These are phyloP conservation scores for Lactarius deliciosus DNA, from an alignment of 768 basidiomycete species.

Conservation along the genomic window DNA sequence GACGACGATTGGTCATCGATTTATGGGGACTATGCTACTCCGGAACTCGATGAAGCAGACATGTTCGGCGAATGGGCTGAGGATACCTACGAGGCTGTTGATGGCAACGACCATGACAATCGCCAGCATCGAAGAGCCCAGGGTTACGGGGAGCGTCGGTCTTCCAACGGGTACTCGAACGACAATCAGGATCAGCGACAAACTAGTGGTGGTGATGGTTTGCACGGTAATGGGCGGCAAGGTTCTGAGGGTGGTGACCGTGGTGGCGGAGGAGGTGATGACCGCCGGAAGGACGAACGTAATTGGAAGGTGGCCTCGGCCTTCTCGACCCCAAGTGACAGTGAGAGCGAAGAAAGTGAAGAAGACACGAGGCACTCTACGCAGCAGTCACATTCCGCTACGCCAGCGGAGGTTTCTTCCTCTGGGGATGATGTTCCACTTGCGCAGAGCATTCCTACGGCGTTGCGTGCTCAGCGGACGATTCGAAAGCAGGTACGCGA, in stretches of 20 bases:
- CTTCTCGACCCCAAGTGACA: constrained; percentile 37
- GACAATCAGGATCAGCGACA: constrained; percentile 31
- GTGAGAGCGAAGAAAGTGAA: constrained; percentile 44
- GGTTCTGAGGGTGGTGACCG: constrained; percentile 26
- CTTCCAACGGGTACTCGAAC: constrained; percentile 20
- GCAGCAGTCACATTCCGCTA: constrained; percentile 6
- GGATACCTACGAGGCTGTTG: constrained; percentile 12
- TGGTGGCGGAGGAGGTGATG: constrained; percentile 39
- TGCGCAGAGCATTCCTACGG: constrained; percentile 79
- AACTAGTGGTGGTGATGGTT: constrained; percentile 31
- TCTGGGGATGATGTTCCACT: constrained; percentile 68
- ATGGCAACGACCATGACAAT: constrained; percentile 9
- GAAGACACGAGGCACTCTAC: constrained; percentile 31
- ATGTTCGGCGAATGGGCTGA: constrained; percentile 9
- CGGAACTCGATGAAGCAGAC: constrained; percentile 16
- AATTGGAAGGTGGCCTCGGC: constrained; percentile 32
- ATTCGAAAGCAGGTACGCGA: constrained; percentile 71
- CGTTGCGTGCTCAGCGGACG: constrained; percentile 76
- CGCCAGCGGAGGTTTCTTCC: constrained; percentile 17
- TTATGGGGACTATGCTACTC: constrained; percentile 19
- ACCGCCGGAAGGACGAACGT: constrained; percentile 42
- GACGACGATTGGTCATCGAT: constrained; percentile 24
- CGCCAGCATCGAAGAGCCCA: constrained; percentile 5
- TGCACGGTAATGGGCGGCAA: constrained; percentile 32
- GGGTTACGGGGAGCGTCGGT: constrained; percentile 4